Percentiles rank a stretch among this genome's conserved stretches.
These are phyloP conservation scores for Epicoccum nigrum DNA, from an alignment of 2,329 filamentous ascomycete genomes.

Conservation along the genomic window DNA sequence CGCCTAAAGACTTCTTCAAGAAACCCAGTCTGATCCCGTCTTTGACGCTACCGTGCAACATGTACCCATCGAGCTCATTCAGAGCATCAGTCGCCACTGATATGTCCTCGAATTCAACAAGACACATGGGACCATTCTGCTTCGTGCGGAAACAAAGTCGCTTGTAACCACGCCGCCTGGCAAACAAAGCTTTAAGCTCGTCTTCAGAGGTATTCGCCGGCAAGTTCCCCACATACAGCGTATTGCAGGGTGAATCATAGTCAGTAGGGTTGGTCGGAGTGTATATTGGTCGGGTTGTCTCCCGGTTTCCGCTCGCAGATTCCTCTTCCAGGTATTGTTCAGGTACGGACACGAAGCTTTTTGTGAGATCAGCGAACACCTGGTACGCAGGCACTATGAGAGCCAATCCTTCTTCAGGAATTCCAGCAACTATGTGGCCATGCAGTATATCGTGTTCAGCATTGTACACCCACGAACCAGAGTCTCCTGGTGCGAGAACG, in stretches of 20 bases:
- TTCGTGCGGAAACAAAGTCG: conserved; percentile 94
- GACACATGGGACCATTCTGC: conserved; percentile 96
- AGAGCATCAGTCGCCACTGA: conserved; percentile 90
- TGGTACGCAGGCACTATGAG: conserved; percentile 23
- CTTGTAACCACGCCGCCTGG: conserved; percentile 92
- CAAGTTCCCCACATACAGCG: conserved; percentile 95
- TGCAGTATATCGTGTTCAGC: conserved; percentile 9
- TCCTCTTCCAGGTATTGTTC: too few species aligned
- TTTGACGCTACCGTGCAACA: conserved; percentile 88
- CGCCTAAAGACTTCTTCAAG: conserved; percentile 94
- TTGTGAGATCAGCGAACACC: neutral
- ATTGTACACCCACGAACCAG: conserved; percentile 23
- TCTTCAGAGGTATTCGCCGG: conserved; percentile 93
- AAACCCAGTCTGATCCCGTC: conserved; percentile 95
- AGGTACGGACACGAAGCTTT: too few species aligned
- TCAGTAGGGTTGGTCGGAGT: conserved; percentile 93
- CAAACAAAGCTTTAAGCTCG: conserved; percentile 92
- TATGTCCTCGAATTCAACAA: conserved; percentile 96
- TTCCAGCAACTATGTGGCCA: conserved; percentile 28
- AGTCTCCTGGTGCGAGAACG: conserved; percentile 19
- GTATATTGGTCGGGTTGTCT: conserved; percentile 72
- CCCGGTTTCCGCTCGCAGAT: too few species aligned
- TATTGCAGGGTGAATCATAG: conserved; percentile 97
- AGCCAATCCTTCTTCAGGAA: conserved; percentile 1
- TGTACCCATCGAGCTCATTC: conserved; percentile 85